Evolutionary conservation across 208 protist species (phyloP), one percentile per base, ranked within the genome.

Genomic region (Acanthamoeba rhysodes): DNA sequence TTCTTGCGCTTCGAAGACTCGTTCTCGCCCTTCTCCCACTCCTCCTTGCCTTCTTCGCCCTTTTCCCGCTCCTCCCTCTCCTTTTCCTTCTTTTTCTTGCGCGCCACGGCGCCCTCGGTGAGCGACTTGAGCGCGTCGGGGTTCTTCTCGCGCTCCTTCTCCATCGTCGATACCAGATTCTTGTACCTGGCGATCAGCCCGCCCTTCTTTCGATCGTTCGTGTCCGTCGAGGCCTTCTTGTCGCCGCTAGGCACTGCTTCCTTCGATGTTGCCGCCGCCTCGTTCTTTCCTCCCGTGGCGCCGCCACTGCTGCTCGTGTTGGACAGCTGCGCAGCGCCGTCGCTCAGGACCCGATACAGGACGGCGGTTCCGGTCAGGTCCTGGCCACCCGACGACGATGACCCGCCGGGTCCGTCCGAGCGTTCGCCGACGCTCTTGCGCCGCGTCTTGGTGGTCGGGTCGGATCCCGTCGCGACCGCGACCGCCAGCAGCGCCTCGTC

Each of bases 21-120:
- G 78, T 27, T 64, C 53, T 87, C 78, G 29, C 48, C 27, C 32
- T 62, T 87, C 24, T 87, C 78, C 50, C 53, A 48, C 78, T 87
- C 78, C 78, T 41, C 20, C 78, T 87, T 41, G 24, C 32, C 78
- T 27, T 87, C 32, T 22, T 41, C 74, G 20, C 27, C 50, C 22
- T 87, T 62, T 22, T 87, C 50, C 32, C 48, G 14, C 50, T 87
- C 32, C 45, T 85, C 68, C 8, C 62, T 22, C 29, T 82, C 74
- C 45, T 87, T 87, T 24, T 87, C 78, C 53, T 87, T 87, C 50
- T 87, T 87, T 41, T 87, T 87, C 78, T 87, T 87, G 8, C 78
- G 41, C 22, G 27, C 41, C 29, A 64, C 78, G 27, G 78, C 78
- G 50, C 78, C 53, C 27, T 59, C 78, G 50, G 78, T 87, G 53